Percentiles rank a stretch among this genome's conserved stretches.
These are phyloP conservation scores for Exophiala oligosperma DNA, from an alignment of 2,329 filamentous ascomycete genomes.

Conservation along the genomic window DNA sequence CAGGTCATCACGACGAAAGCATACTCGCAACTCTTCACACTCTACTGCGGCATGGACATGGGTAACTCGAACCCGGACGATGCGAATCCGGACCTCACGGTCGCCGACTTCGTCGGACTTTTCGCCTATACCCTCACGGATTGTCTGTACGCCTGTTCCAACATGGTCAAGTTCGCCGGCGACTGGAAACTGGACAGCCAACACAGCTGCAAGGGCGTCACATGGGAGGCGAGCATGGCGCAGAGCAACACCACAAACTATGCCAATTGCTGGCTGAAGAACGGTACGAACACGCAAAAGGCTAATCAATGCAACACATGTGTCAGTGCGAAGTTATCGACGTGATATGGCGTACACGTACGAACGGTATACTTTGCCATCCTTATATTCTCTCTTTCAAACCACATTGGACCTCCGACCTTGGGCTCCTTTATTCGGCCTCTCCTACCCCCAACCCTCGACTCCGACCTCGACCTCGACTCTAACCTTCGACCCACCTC, in stretches of 20 bases:
- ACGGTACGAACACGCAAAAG: slow-evolving; percentile 7
- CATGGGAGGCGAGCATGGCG: slow-evolving; percentile 15
- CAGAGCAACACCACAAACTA: slow-evolving; percentile 5
- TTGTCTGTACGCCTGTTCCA: slow-evolving; percentile 21
- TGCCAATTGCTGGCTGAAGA: slow-evolving; percentile 25
- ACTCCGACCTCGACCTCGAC: no score
- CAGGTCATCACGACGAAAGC: slow-evolving; percentile 5
- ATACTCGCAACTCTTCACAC: slow-evolving; percentile 6
- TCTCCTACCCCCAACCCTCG: no score
- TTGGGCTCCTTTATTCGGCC: no score
- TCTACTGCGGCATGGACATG: slow-evolving; percentile 20
- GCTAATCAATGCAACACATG: slow-evolving; percentile 18
- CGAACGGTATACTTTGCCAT: no score
- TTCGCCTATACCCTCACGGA: slow-evolving; percentile 22
- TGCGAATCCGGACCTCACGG: slow-evolving; percentile 6
- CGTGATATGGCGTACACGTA: no score
- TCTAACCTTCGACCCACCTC: no score
- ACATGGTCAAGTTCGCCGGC: slow-evolving; percentile 5
- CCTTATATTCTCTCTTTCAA: no score
- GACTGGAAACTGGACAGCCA: slow-evolving; percentile 1
- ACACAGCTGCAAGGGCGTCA: slow-evolving; percentile 16
- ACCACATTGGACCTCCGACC: no score
- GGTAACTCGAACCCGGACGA: slow-evolving; percentile 6
- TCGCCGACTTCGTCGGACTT: slow-evolving; percentile 13
- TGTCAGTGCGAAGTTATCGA: slow-evolving; percentile 10